These are phyloP conservation scores for Botrytis medusae DNA, from an alignment of 2,329 filamentous ascomycete genomes.

Conservation along the genomic window DNA sequence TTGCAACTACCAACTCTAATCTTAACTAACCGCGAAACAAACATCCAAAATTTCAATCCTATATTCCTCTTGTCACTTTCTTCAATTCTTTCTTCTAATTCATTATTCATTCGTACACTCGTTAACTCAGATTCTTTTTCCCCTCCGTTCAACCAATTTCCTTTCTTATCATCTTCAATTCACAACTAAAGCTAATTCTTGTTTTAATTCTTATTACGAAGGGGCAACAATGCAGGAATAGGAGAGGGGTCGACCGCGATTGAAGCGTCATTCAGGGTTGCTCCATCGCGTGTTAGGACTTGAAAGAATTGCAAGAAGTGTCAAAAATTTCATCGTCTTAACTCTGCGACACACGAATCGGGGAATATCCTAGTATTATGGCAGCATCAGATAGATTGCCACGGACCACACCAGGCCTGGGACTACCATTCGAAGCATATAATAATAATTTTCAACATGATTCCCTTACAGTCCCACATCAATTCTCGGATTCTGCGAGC, in stretches of 20 bases:
- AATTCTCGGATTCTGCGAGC: slow-evolving; percentile 31
- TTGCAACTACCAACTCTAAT: background rate
- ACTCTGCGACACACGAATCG: slow-evolving; percentile 11
- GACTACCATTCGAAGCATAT: slow-evolving; percentile 31
- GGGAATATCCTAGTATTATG: slow-evolving; percentile 23
- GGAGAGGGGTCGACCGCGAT: slow-evolving; percentile 17
- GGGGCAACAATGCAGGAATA: slow-evolving; percentile 10
- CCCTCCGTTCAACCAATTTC: background rate
- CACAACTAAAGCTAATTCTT: background rate
- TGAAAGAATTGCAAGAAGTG: background rate
- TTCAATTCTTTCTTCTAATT: background rate
- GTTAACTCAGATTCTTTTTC: slow-evolving; percentile 1
- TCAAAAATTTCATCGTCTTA: background rate
- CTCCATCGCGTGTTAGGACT: slow-evolving; percentile 20
- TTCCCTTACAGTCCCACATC: slow-evolving; percentile 22
- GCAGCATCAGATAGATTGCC: slow-evolving; percentile 26
- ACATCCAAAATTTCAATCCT: slow-evolving; percentile 2
- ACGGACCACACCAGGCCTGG: slow-evolving; percentile 25
- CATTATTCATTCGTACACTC: slow-evolving; percentile 5
- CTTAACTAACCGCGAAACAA: slow-evolving; percentile 2
- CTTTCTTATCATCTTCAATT: background rate
- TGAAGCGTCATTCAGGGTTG: slow-evolving; percentile 20
- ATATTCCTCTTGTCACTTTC: background rate
- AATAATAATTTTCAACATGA: slow-evolving; percentile 33
- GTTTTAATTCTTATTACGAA: background rate